These are phyloP conservation scores for Ophiocordyceps australis DNA, from an alignment of 2,329 filamentous ascomycete species.

Conservation along the genomic window DNA sequence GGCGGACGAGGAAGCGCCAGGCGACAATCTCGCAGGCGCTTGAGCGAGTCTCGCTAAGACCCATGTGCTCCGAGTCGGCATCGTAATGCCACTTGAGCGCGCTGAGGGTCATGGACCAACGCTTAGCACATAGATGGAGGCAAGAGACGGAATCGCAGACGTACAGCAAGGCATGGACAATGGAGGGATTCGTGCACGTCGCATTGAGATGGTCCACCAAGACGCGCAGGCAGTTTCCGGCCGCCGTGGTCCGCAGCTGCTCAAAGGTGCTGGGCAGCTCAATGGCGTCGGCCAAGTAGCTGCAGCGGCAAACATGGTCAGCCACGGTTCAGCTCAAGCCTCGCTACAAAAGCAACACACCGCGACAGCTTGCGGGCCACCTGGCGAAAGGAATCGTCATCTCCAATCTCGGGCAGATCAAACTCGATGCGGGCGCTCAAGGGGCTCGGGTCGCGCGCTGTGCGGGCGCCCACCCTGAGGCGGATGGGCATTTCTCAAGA, in stretches of 20 bases:
- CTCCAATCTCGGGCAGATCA: slow-evolving; percentile 35
- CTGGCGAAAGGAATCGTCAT: slow-evolving; percentile 41
- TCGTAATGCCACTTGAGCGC: slow-evolving; percentile 62
- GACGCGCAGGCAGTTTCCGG: slow-evolving; percentile 34
- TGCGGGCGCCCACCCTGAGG: slow-evolving; percentile 14
- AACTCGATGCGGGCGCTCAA: slow-evolving; percentile 14
- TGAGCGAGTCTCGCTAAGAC: slow-evolving; percentile 49
- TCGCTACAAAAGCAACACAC: slow-evolving; percentile 22
- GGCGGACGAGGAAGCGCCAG: slow-evolving; percentile 55
- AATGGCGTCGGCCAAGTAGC: slow-evolving; percentile 45
- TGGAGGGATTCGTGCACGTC: slow-evolving; percentile 46
- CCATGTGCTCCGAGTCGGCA: slow-evolving; percentile 41
- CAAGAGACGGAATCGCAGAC: slow-evolving; percentile 10
- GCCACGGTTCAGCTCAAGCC: slow-evolving; percentile 1
- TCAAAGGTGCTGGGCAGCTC: slow-evolving; percentile 53
- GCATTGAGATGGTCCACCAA: slow-evolving; percentile 47
- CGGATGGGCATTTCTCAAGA: slow-evolving; percentile 21
- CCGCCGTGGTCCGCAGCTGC: slow-evolving; percentile 48
- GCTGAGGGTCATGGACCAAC: too few relatives aligned
- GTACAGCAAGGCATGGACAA: slow-evolving; percentile 58
- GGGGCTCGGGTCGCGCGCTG: slow-evolving; percentile 16
- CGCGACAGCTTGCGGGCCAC: slow-evolving; percentile 49
- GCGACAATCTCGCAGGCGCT: slow-evolving; percentile 67
- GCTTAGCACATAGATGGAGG: slow-evolving; percentile 1
- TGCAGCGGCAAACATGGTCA: slow-evolving; percentile 14